Evolutionary conservation across 176 grass and related monocot genomes (phyloP), one percentile per base, ranked within the genome.

Genomic region (Phyllostachys edulis): DNA sequence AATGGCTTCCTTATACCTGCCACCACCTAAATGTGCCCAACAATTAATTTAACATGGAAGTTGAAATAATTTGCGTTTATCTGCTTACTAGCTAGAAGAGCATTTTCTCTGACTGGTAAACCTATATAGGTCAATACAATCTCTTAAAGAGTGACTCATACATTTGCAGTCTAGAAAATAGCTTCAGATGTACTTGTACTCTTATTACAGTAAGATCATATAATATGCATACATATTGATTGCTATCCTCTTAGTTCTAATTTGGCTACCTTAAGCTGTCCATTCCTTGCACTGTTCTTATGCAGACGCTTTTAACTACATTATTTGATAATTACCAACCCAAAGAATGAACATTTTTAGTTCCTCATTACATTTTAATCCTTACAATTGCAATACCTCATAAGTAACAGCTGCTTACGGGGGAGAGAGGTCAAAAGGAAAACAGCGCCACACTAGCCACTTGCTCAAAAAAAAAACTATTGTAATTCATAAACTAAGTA

Each of bases 41-140:
- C 59, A 84, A 49, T 50, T 83, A 52, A n/a, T 84, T 75, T 54
- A 14, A 50, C 18, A 70, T 26, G 50, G 1, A 83, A 20, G 15
- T 54, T 51, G 16, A 64, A 54, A 67, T 67, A 1, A 40, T 84
- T 20, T 56, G 5, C 38, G 9, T 6, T 2, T 7, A 76, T 34
- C 23, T 4, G 40, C 47, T 32, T 34, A 20, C 1, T 47, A 49
- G 5, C 5, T 21, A 12, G 13, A 38, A 47, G 7, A 0, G 27
- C 8, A 40, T 44, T 7, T 62, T 40, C 38, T 42, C 39, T 45
- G 0, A 38, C n/a, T 45, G 9, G 26, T 50, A 69, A 16, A 14
- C 23, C 17, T 59, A 40, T 29, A 46, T 0, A 15, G 11, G 37
- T n/a, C 26, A 38, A 11, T 46, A 36, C 45, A 50, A 70, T 68